These are phyloP conservation scores for Leccinum longicurvipes DNA, from an alignment of 768 basidiomycete species.

Conservation along the genomic window DNA sequence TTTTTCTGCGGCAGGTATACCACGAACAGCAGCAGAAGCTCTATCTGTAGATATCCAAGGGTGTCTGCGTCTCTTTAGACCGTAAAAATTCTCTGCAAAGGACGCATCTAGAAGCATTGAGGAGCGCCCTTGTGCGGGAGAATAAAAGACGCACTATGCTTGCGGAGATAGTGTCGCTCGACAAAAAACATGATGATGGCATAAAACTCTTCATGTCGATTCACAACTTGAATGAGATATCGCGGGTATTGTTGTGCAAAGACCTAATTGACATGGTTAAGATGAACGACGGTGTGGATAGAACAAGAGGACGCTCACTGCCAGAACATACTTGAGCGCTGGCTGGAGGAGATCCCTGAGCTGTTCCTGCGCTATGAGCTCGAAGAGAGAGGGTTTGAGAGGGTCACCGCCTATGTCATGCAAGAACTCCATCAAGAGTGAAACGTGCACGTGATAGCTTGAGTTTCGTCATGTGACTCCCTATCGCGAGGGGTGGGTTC, in stretches of 20 bases:
- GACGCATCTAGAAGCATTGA: conserved; percentile 65
- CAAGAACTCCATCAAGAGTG: conserved; percentile 69
- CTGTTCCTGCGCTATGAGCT: conserved; percentile 92
- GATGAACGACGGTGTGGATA: neutral
- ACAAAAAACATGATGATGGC: conserved; percentile 84
- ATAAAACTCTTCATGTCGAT: conserved; percentile 96
- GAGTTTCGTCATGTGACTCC: conserved; percentile 29
- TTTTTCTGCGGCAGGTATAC: conserved; percentile 60
- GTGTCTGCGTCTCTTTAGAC: conserved; percentile 73
- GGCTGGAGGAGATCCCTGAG: conserved; percentile 90
- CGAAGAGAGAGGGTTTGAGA: conserved; percentile 80
- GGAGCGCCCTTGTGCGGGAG: neutral
- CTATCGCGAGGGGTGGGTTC: too few species aligned
- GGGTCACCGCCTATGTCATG: conserved; percentile 72
- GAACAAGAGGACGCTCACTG: conserved; percentile 48
- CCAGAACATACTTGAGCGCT: conserved; percentile 89
- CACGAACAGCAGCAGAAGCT: conserved; percentile 62
- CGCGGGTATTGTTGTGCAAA: conserved; percentile 94
- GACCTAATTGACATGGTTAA: conserved; percentile 49
- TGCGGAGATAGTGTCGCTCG: conserved; percentile 86
- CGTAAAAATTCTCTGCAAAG: conserved; percentile 96
- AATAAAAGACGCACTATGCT: conserved; percentile 58
- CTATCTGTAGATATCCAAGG: conserved; percentile 71
- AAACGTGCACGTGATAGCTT: conserved; percentile 21
- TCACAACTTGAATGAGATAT: conserved; percentile 86